Evolutionary conservation across 306 rosid species (phyloP).

Genomic region (barrel medic (Medicago truncatula)): MtrunA17r5.0-ANR NC_053045.1:44704001-44704500

Average conservation of each 20-base stretch:
- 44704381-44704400: constrained; percentile 30
- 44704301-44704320: constrained; percentile 53
- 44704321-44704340: constrained; percentile 39
- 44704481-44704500: constrained; percentile 84
- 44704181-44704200: constrained; percentile 83
- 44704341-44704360: constrained; percentile 28
- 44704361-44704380: constrained; percentile 24
- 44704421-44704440: constrained; percentile 98
- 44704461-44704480: constrained; percentile 78
- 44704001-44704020: constrained; percentile 59
- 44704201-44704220: constrained; percentile 99
- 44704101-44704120: constrained; percentile 8
- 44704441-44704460: constrained; percentile 94
- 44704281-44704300: constrained; percentile 82
- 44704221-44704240: constrained; percentile 97
- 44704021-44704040: constrained; percentile 77
- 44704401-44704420: constrained; percentile 64
- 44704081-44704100: constrained; percentile 30
- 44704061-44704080: constrained; percentile 54
- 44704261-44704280: constrained; percentile 96
- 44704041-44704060: constrained; percentile 96
- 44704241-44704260: constrained; percentile 91
- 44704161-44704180: constrained; percentile 19
- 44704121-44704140: constrained; percentile 20
- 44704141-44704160: constrained; percentile 22